Conservation (phyloP, 1,284 basidiomycete genomes). For the Porogramme epimiltina region DNA sequence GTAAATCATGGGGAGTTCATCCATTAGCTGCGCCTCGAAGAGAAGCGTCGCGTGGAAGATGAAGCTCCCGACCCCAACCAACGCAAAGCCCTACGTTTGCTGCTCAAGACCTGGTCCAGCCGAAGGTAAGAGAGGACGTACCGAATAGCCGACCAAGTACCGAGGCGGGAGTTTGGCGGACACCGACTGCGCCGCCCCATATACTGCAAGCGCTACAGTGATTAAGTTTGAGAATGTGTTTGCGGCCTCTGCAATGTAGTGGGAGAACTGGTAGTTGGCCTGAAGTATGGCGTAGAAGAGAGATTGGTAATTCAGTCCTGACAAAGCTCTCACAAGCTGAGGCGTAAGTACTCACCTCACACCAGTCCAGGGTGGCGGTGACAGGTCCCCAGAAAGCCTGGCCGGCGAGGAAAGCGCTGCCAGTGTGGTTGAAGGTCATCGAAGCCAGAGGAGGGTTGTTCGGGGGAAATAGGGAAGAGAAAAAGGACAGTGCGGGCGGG, state of each 20-base stretch:
- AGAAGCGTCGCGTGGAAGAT: slow-evolving; percentile 71
- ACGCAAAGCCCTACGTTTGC: slow-evolving; percentile 49
- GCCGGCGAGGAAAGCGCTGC: slow-evolving; percentile 13
- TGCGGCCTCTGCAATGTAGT: slow-evolving; percentile 67
- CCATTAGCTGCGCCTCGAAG: slow-evolving; percentile 68
- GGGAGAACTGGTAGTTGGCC: slow-evolving; percentile 73
- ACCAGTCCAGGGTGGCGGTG: slow-evolving; percentile 73
- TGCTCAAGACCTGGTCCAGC: neutral
- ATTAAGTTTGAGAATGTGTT: slow-evolving; percentile 67
- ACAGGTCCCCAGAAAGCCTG: slow-evolving; percentile 55
- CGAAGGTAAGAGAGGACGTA: slow-evolving; percentile 30
- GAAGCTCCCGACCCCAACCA: slow-evolving; percentile 66
- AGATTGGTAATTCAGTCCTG: neutral
- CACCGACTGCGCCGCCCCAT: slow-evolving; percentile 41
- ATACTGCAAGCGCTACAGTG: slow-evolving; percentile 51
- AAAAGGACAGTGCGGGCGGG: slow-evolving; percentile 13
- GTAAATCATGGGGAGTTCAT: slow-evolving; percentile 74
- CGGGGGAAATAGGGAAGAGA: slow-evolving; percentile 11
- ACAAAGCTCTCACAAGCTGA: no score
- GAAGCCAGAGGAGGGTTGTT: slow-evolving; percentile 7
- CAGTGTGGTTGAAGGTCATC: slow-evolving; percentile 18
- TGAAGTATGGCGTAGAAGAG: slow-evolving; percentile 26
- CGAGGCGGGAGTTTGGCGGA: slow-evolving; percentile 49
- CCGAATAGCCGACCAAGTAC: slow-evolving; percentile 53
- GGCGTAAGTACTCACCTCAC: slow-evolving; percentile 51